phyloP scores from a whole-genome alignment of 2,329 filamentous ascomycete species.

The Magnaporthales sp. region DNA sequence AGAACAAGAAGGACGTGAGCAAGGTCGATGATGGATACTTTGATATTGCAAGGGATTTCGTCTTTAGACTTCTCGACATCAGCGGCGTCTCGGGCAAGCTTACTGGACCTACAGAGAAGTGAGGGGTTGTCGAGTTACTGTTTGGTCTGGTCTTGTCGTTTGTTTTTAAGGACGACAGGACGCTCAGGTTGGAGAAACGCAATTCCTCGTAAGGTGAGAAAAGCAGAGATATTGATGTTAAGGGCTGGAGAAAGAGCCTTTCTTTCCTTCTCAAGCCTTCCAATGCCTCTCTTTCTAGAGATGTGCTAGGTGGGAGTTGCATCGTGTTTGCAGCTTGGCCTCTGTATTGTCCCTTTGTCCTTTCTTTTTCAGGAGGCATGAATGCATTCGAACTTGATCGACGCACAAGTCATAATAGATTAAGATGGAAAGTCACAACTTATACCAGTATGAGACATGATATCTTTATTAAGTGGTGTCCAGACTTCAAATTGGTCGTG shows the following conservation, averaged over 20 bases:
- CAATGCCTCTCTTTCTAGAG: too few species aligned
- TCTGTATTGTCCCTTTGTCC: not conserved
- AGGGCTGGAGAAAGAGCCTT: not conserved
- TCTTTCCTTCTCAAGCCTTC: not conserved
- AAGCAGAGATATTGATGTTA: not conserved
- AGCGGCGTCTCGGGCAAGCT: not conserved
- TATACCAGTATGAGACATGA: not conserved
- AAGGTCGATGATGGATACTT: not conserved
- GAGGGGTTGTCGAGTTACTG: not conserved
- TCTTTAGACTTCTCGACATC: not conserved
- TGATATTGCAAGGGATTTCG: not conserved
- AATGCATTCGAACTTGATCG: not conserved
- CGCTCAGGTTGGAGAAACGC: not conserved
- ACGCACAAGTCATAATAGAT: not conserved
- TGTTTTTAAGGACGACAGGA: not conserved
- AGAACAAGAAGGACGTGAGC: not conserved
- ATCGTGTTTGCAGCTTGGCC: not conserved
- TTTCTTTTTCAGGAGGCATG: not conserved
- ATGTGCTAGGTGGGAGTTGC: too few species aligned
- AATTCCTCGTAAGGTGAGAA: not conserved
- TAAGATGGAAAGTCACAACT: not conserved
- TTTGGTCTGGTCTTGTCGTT: not conserved
- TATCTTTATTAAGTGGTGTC: not conserved
- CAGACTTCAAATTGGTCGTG: not conserved
- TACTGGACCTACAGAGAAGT: not conserved